Evolutionary conservation across 1,139 yeast genomes (phyloP).

Genomic region (Hemisphaericaspora xylofermentans): DNA sequence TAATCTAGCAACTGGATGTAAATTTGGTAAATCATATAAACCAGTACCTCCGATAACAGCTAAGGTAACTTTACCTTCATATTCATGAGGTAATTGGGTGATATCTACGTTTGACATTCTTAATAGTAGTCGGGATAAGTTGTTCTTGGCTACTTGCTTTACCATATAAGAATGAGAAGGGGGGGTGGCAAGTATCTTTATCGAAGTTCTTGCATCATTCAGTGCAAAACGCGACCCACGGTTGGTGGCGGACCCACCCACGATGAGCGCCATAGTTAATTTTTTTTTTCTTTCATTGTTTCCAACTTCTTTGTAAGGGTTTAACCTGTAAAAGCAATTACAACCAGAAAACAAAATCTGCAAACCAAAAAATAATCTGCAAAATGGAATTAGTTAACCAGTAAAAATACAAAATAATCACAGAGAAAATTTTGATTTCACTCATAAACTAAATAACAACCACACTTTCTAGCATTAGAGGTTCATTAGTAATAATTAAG

Average conservation of each 20-base stretch:
- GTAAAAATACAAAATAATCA: not conserved
- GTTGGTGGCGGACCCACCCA: too few relatives aligned
- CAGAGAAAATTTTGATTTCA: not conserved
- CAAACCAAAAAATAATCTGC: not conserved
- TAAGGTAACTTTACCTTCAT: slow-evolving; percentile 53
- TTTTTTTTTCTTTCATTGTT: too few relatives aligned
- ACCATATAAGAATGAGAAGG: slow-evolving; percentile 3
- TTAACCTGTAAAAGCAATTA: not conserved
- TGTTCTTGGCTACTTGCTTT: slow-evolving; percentile 2
- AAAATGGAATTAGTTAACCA: not conserved
- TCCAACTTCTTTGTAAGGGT: not conserved
- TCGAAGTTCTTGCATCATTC: too few relatives aligned
- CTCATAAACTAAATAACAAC: too few relatives aligned
- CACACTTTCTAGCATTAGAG: too few relatives aligned
- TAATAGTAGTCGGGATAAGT: slow-evolving; percentile 1
- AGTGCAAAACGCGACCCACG: too few relatives aligned
- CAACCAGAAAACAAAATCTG: not conserved
- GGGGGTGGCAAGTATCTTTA: too few relatives aligned
- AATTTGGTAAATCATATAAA: slow-evolving; percentile 79
- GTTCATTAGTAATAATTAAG: too few relatives aligned
- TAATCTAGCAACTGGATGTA: slow-evolving; percentile 81
- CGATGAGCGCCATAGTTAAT: too few relatives aligned
- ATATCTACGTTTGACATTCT: slow-evolving; percentile 32
- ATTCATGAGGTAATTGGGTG: slow-evolving; percentile 37
- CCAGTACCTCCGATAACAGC: slow-evolving; percentile 99